Evolutionary conservation across 2,329 filamentous ascomycete species (phyloP), one percentile per base, ranked within the genome.

Genomic region (Fusarium sp.): DNA sequence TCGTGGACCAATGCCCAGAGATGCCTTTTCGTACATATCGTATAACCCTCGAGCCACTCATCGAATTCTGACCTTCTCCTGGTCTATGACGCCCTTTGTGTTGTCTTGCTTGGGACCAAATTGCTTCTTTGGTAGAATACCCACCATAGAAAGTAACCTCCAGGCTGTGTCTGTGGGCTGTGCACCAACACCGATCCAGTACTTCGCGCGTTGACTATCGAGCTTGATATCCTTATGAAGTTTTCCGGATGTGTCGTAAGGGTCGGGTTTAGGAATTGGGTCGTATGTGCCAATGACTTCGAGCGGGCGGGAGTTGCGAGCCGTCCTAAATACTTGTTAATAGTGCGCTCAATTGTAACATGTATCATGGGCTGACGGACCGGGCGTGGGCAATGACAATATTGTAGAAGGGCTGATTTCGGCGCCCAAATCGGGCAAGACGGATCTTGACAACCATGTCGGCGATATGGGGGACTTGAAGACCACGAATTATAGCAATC

Each of bases 101-200:
- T 78, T 63, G 28, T 78, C 74, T 35, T 75, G 57, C 59, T 75
- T 76, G 15, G 82, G 80, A 5, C 81, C 82, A 71, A 83, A 83
- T 20, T 75, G 35, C 78, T 83, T 83, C 78, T 82, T 81, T 20
- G 83, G 83, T 66, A 84, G 59, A 44, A 84, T 81, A 32, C 84
- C 76, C 65, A 95, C 94, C 94, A 98, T 92, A 63, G 89, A 90
- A 77, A 99, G 85, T 78, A 98, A 83, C 81, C 94, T 89, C 95
- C 95, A 98, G 41, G 93, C 94, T 7, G 94, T 91, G 76, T 98
- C 94, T 72, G 93, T 95, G 15, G 96, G 96, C 85, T 99, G 96
- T 63, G 96, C 96, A 2, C 96, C 96, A 8, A 98, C 96, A 81
- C 96, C 96, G 41, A 99, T 88, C 96, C 96, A 99, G 86, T 99